Evolutionary conservation across 768 basidiomycete genomes (phyloP), one percentile per base, ranked within the genome.

Genomic region (Xerocomellus intermedius): DNA sequence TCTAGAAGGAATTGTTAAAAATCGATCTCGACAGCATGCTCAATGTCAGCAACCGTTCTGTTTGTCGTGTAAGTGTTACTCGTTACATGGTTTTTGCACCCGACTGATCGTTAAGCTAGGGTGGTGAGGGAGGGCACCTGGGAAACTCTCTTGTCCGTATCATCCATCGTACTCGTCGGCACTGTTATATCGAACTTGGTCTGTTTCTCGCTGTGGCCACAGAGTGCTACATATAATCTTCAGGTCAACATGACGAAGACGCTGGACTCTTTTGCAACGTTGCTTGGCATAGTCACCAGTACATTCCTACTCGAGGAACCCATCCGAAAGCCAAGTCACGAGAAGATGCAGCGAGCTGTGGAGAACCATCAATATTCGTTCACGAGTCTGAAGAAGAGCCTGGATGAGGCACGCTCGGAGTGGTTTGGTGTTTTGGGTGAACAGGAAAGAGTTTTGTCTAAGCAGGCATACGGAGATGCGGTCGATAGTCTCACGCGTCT

Each of bases 91-190:
- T 41, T 28, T 17, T 44, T 3, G 19, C 24, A 5, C 9, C 24
- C 44, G 33, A 33, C 45, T 60, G 52, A 59, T 56, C 38, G 24
- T 14, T 47, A 48, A 38, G 28, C 17, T 41, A 93, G 89, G 1
- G 75, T 96, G 37, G 85, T 96, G 56, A 94, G 90, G 67, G 94
- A 96, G 75, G 94, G 94, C 19, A 90, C 87, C n/a, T 63, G 88
- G 39, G 73, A 82, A 28, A 89, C 83, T 0, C 80, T 97, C 7
- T 71, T 89, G 36, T 83, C 86, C 63, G 86, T 94, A 1, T 77
- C 86, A 1, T 79, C 87, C 57, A 89, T 94, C 72, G 86, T 95
- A 24, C 55, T 87, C 32, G 78, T 86, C 51, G 97, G 97, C 10
- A 82, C 86, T 0, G 54, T 75, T 30, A 82, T 94, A 58, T 89